phyloP scores from a whole-genome alignment of 2,329 filamentous ascomycete species.

The Botrytis porri region DNA sequence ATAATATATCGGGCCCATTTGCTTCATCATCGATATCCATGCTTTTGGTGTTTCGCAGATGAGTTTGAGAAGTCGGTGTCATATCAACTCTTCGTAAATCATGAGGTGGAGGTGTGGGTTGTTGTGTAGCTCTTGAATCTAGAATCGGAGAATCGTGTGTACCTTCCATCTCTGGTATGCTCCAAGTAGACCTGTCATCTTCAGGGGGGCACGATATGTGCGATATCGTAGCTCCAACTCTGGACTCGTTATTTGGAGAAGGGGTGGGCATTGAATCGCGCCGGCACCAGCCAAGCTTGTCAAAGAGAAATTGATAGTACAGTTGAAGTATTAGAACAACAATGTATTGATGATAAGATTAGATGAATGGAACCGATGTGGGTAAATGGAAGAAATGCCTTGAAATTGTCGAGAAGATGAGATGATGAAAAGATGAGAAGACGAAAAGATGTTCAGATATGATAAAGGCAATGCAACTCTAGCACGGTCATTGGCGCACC shows the following conservation, averaged over 20 bases:
- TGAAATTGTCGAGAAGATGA: conserved; percentile 22
- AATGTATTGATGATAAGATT: conserved; percentile 28
- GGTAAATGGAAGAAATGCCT: conserved; percentile 26
- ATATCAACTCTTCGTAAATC: conserved; percentile 31
- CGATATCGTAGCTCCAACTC: conserved; percentile 29
- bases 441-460: conserved; percentile 22
- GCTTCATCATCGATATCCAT: conserved; percentile 43
- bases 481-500: background rate
- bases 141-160: conserved; percentile 33
- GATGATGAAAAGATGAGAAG: background rate
- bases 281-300: conserved; percentile 35
- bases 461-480: conserved; percentile 21
- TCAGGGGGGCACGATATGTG: conserved; percentile 46
- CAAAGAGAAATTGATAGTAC: conserved; percentile 35
- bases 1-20: conserved; percentile 35
- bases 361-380: conserved; percentile 31
- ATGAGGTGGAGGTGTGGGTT: conserved; percentile 33
- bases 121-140: conserved; percentile 34
- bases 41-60: conserved; percentile 40
- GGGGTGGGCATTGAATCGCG: conserved; percentile 40
- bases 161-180: conserved; percentile 38
- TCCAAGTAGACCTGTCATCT: conserved; percentile 40
- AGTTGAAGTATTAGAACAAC: conserved; percentile 30
- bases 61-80: conserved; percentile 39
- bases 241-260: conserved; percentile 31